phyloP scores from a whole-genome alignment of 2,329 filamentous ascomycete genomes.

The Ophidiomyces ophidiicola region DNA sequence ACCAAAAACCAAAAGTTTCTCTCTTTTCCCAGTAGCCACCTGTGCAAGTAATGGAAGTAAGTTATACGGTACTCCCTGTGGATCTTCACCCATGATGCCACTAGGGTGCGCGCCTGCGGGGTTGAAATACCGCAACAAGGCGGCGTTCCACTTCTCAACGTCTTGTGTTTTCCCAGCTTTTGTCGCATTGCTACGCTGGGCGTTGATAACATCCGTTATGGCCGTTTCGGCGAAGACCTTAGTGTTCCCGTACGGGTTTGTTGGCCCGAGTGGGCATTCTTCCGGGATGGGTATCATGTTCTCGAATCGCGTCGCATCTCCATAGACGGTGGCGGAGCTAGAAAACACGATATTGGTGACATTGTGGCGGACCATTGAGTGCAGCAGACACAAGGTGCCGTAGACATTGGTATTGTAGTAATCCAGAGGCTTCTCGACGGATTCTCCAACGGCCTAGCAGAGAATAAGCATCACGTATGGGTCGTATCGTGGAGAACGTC shows the following conservation, averaged over 20 bases:
- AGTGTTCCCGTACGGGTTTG: slow-evolving; percentile 94
- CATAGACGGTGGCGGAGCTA: slow-evolving; percentile 94
- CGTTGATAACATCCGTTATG: slow-evolving; percentile 81
- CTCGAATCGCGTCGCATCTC: slow-evolving; percentile 86
- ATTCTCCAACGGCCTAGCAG: slow-evolving; percentile 81
- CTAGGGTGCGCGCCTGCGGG: slow-evolving; percentile 87
- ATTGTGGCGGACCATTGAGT: slow-evolving; percentile 76
- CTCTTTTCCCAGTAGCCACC: slow-evolving; percentile 86
- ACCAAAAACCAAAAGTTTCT: slow-evolving; percentile 89
- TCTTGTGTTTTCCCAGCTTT: slow-evolving; percentile 64
- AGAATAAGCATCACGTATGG: neutral
- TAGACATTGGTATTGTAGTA: slow-evolving; percentile 97
- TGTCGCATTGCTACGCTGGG: slow-evolving; percentile 68
- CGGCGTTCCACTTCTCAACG: slow-evolving; percentile 78
- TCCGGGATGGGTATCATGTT: slow-evolving; percentile 99
- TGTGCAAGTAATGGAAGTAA: slow-evolving; percentile 86
- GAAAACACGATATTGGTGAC: slow-evolving; percentile 98
- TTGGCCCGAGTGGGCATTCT: slow-evolving; percentile 87
- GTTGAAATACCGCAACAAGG: slow-evolving; percentile 94
- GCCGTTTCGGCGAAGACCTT: slow-evolving; percentile 85
- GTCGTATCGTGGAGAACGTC: neutral
- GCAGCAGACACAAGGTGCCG: slow-evolving; percentile 76
- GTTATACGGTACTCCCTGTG: slow-evolving; percentile 90
- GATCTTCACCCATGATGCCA: slow-evolving; percentile 97
- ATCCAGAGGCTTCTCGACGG: slow-evolving; percentile 81